Evolutionary conservation across 257 asterid species (phyloP).

Genomic region (Solanum chiquidenum): DNA sequence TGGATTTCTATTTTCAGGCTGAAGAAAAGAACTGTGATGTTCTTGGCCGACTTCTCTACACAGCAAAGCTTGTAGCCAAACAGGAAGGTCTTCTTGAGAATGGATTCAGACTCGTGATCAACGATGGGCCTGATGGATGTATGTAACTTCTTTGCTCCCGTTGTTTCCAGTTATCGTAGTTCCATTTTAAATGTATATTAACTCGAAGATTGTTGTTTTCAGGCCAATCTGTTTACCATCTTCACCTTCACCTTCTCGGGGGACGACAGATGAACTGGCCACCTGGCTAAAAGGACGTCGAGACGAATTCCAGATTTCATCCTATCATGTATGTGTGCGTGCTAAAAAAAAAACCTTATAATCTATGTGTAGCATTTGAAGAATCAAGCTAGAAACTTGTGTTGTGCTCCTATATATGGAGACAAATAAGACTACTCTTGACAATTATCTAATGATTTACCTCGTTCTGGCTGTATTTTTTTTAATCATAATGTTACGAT

Average conservation of each 20-base stretch:
- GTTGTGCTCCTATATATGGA: not conserved
- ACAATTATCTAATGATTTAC: not conserved
- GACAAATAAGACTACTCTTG: not conserved
- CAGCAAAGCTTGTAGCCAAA: slow-evolving; percentile 78
- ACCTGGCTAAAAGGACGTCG: slow-evolving; percentile 47
- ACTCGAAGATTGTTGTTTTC: slow-evolving; percentile 4
- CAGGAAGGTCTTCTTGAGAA: slow-evolving; percentile 76
- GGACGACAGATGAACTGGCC: slow-evolving; percentile 99
- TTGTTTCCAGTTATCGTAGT: not conserved
- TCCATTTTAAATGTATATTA: not conserved
- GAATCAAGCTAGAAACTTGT: not conserved
- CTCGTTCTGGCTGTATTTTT: not conserved
- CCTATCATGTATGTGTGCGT: not conserved
- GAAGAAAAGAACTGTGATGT: slow-evolving; percentile 70
- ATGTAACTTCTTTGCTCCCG: slow-evolving; percentile 4
- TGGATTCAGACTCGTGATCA: slow-evolving; percentile 82
- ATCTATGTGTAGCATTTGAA: not conserved
- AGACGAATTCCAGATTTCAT: not conserved
- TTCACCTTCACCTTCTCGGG: slow-evolving; percentile 87
- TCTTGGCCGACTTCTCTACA: slow-evolving; percentile 76
- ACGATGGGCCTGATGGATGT: slow-evolving; percentile 88
- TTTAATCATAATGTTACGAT: not conserved
- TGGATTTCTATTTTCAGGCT: slow-evolving; percentile 37
- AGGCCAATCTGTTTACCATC: slow-evolving; percentile 92
- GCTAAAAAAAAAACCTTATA: not conserved